phyloP scores from a whole-genome alignment of 345 rosid genomes.

The Citrus sp. region DNA sequence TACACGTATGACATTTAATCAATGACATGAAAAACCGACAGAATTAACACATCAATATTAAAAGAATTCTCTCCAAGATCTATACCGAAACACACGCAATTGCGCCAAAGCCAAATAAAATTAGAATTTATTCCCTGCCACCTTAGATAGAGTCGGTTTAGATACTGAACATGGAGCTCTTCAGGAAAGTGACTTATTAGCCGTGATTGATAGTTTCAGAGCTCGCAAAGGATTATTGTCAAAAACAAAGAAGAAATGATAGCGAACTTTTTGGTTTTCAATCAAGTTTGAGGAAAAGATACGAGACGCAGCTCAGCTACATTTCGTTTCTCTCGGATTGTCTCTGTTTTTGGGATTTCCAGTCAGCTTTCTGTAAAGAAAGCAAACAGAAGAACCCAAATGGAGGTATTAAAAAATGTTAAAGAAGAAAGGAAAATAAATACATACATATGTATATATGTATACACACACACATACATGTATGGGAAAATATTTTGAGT shows the following conservation, averaged over 20 bases:
- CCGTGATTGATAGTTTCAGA: conserved; percentile 11
- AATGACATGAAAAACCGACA: not conserved
- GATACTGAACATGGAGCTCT: conserved; percentile 17
- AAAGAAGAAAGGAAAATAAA: too few relatives aligned
- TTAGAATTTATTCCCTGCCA: conserved; percentile 13
- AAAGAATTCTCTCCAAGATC: conserved; percentile 25
- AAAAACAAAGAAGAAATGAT: not conserved
- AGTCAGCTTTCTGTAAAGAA: not conserved
- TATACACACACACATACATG: too few relatives aligned
- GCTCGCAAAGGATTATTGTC: not conserved
- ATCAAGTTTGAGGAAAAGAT: not conserved
- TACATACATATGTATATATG: not conserved
- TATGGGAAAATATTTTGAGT: too few relatives aligned
- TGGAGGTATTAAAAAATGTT: conserved; percentile 5
- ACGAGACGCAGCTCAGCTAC: not conserved
- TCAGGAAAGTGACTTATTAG: conserved; percentile 1
- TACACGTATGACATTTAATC: not conserved
- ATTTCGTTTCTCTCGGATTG: not conserved
- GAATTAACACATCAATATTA: not conserved
- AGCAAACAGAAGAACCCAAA: not conserved
- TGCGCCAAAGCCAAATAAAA: not conserved
- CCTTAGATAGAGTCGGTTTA: conserved; percentile 19
- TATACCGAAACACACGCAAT: conserved; percentile 14
- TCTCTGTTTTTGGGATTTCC: not conserved
- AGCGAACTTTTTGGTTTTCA: not conserved